A percentile compares a stretch with the other conserved stretches of the same genome.
phyloP scores from a whole-genome alignment of 805 yeast species.

The Candida railenensis region DNA sequence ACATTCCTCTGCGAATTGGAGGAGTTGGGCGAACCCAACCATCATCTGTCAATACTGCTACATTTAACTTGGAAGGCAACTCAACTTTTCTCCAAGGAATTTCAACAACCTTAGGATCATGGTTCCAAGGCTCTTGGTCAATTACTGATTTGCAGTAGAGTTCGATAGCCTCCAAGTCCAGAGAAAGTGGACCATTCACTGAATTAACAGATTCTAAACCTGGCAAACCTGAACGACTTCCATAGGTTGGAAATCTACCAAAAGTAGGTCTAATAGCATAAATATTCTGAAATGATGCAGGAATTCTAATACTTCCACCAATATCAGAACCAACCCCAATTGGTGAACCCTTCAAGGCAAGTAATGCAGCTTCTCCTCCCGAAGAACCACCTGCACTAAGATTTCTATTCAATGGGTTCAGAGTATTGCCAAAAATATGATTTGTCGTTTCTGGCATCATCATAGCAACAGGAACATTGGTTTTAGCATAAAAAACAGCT shows the following conservation, averaged over 20 bases:
- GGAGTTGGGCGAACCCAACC: conserved; percentile 52
- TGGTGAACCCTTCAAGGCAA: conserved; percentile 44
- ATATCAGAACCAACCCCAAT: conserved; percentile 57
- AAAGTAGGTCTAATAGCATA: conserved; percentile 46
- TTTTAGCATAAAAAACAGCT: conserved; percentile 55
- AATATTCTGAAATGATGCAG: conserved; percentile 42
- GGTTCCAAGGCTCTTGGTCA: conserved; percentile 41
- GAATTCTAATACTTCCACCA: conserved; percentile 52
- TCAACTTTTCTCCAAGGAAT: conserved; percentile 46
- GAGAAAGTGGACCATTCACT: conserved; percentile 50
- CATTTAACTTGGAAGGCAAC: conserved; percentile 36
- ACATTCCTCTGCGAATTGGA: conserved; percentile 49
- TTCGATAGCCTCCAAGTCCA: conserved; percentile 37
- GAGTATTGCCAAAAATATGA: conserved; percentile 45
- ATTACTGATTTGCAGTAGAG: conserved; percentile 38
- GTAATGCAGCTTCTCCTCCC: conserved; percentile 54
- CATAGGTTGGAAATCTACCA: conserved; percentile 42
- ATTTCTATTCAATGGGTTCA: conserved; percentile 43
- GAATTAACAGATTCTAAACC: conserved; percentile 39
- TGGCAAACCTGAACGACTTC: conserved; percentile 28
- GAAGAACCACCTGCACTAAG: conserved; percentile 53
- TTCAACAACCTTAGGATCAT: conserved; percentile 51
- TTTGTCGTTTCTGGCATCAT: conserved; percentile 48
- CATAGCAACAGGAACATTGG: conserved; percentile 53
- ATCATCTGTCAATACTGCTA: conserved; percentile 46